Evolutionary conservation across 306 rosid species (phyloP).

Genomic region (Medicago arabica): DNA sequence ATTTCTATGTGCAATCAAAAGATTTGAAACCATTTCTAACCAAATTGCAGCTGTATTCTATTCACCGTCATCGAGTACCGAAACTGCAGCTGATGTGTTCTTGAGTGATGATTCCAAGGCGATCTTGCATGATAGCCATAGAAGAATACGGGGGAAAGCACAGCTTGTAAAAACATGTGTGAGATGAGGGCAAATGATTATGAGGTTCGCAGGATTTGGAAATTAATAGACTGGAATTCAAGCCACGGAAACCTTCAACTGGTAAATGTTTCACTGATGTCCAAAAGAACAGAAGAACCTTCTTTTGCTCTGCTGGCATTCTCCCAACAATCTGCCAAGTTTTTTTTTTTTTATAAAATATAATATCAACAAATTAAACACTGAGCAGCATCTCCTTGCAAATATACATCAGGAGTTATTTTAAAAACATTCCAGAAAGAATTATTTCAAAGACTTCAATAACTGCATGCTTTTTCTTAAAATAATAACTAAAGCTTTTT

Average conservation of each 20-base stretch:
- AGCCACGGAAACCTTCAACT: conserved; percentile 84
- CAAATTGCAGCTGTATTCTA: conserved; percentile 39
- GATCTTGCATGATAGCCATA: conserved; percentile 58
- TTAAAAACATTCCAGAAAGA: not conserved
- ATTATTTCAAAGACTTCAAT: not conserved
- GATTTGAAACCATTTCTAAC: conserved; percentile 49
- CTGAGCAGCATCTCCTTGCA: not conserved
- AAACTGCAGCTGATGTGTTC: conserved; percentile 91
- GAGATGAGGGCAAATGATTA: conserved; percentile 78
- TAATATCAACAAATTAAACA: conserved; percentile 21
- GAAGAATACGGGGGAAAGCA: conserved; percentile 81
- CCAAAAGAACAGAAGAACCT: conserved; percentile 88
- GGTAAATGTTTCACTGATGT: conserved; percentile 89
- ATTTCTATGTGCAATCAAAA: conserved; percentile 58
- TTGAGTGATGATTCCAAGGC: conserved; percentile 75
- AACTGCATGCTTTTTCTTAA: not conserved
- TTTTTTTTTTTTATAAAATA: too few relatives aligned
- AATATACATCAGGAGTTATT: not conserved
- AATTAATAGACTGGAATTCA: conserved; percentile 70
- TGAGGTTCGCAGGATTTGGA: conserved; percentile 57
- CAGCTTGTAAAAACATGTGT: conserved; percentile 78
- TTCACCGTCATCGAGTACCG: conserved; percentile 40
- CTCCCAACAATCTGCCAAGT: conserved; percentile 65
- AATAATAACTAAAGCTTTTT: not conserved
- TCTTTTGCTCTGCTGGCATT: conserved; percentile 78